Conservation (phyloP, 1,284 basidiomycete species). For the Leccinum griseonigrum region DNA sequence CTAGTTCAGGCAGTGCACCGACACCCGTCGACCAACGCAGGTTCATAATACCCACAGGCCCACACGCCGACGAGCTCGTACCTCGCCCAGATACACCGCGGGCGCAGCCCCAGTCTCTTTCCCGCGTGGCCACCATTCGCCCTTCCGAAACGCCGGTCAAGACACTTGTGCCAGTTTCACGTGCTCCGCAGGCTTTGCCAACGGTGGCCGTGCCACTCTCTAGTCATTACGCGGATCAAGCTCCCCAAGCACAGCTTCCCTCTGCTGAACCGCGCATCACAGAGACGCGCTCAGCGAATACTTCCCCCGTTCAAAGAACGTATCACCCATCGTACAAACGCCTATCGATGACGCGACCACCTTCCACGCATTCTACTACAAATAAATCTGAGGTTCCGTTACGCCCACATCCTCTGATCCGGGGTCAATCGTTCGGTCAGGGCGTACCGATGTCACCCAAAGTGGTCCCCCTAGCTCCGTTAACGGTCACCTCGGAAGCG, state of each 20-base stretch:
- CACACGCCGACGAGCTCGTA: constrained; percentile 16
- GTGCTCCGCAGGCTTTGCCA: constrained; percentile 22
- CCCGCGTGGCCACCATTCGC: constrained; percentile 35
- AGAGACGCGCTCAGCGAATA: constrained; percentile 42
- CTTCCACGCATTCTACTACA: constrained; percentile 57
- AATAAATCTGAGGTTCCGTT: constrained; percentile 40
- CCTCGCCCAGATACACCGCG: constrained; percentile 31
- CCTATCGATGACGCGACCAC: constrained; percentile 51
- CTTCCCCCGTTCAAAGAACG: constrained; percentile 38
- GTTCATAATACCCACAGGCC: constrained; percentile 8
- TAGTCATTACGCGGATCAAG: constrained; percentile 12
- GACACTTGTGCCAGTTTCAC: constrained; percentile 23
- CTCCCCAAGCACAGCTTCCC: constrained; percentile 18
- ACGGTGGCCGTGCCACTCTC: constrained; percentile 14
- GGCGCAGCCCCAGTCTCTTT: constrained; percentile 31
- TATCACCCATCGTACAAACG: constrained; percentile 31
- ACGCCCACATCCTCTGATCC: constrained; percentile 73
- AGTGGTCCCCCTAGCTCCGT: constrained; percentile 57
- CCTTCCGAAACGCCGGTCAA: constrained; percentile 27
- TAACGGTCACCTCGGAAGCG: constrained; percentile 56
- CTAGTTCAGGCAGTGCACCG: constrained; percentile 42
- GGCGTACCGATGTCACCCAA: constrained; percentile 36
- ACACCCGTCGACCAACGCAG: constrained; percentile 36
- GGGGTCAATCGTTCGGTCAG: constrained; percentile 63
- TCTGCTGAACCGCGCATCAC: constrained; percentile 21